phyloP scores from a whole-genome alignment of 176 grass and related monocot species.

The Alopecurus myosuroides region DNA sequence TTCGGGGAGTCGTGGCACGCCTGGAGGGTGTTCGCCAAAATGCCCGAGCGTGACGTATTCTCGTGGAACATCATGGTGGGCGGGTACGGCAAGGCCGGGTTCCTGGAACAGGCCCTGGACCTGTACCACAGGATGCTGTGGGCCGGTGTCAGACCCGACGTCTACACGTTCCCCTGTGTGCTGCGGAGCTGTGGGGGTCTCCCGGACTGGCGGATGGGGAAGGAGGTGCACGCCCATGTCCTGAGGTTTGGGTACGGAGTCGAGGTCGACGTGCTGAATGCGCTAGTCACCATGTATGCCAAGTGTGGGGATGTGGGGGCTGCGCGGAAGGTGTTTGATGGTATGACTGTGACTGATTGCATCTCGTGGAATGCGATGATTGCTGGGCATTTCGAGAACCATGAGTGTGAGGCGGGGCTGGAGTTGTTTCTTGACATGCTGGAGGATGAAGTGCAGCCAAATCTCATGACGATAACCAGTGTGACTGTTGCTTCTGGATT shows the following conservation, averaged over 20 bases:
- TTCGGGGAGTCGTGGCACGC: constrained; percentile 62
- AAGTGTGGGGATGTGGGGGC: constrained; percentile 32
- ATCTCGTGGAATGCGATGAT: too few species aligned
- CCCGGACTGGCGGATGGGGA: constrained; percentile 53
- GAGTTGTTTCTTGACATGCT: constrained; percentile 70
- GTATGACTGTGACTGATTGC: too few species aligned
- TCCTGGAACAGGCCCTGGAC: constrained; percentile 74
- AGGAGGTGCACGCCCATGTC: constrained; percentile 83
- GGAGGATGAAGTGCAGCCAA: constrained; percentile 61
- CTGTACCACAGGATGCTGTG: constrained; percentile 92
- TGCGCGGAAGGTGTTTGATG: too few species aligned
- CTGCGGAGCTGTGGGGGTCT: constrained; percentile 69
- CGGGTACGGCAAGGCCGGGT: constrained; percentile 75
- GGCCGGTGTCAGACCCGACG: constrained; percentile 63
- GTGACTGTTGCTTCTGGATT: constrained; percentile 66
- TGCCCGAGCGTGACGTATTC: constrained; percentile 70
- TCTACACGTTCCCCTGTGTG: constrained; percentile 89
- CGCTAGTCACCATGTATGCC: constrained; percentile 83
- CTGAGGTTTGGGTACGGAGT: constrained; percentile 55
- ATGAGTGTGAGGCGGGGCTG: constrained; percentile 15
- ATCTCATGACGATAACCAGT: constrained; percentile 70
- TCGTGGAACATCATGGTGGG: constrained; percentile 92
- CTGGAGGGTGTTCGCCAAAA: constrained; percentile 78
- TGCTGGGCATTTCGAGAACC: too few species aligned
- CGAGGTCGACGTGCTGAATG: constrained; percentile 63